Evolutionary conservation across 1,284 basidiomycete genomes (phyloP).

Genomic region (Sporisorium sorghi): DNA sequence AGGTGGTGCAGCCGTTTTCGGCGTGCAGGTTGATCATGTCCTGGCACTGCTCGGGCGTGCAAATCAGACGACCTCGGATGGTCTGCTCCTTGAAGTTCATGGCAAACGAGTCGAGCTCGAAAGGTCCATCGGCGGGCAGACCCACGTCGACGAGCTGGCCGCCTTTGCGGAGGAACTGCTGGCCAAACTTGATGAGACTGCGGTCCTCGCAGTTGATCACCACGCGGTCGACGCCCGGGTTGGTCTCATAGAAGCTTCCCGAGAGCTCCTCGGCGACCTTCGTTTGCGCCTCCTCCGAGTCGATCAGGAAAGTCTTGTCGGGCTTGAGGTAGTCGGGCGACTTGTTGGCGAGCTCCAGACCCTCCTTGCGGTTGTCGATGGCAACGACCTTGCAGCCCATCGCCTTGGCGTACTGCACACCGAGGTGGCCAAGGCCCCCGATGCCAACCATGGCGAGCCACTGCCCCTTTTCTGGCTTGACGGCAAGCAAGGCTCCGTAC

Average conservation of each 20-base stretch:
- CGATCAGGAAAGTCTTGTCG: constrained; percentile 55
- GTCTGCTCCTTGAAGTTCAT: constrained; percentile 65
- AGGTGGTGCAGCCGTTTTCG: constrained; percentile 48
- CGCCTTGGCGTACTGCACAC: constrained; percentile 68
- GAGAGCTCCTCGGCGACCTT: constrained; percentile 51
- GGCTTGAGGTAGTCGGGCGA: constrained; percentile 51
- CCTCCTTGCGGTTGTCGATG: constrained; percentile 60
- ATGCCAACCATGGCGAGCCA: constrained; percentile 71
- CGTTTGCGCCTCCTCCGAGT: constrained; percentile 48
- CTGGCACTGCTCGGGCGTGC: constrained; percentile 59
- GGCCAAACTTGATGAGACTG: constrained; percentile 48
- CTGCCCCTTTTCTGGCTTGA: constrained; percentile 62
- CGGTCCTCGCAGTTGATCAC: constrained; percentile 58
- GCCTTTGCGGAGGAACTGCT: constrained; percentile 61
- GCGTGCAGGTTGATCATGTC: constrained; percentile 60
- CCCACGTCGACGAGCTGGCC: constrained; percentile 59
- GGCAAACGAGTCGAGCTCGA: constrained; percentile 57
- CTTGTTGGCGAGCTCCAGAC: constrained; percentile 40
- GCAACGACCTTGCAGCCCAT: constrained; percentile 69
- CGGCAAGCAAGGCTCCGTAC: constrained; percentile 69
- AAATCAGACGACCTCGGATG: constrained; percentile 58
- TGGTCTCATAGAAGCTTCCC: constrained; percentile 54
- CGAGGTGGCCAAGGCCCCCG: constrained; percentile 70
- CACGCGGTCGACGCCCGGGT: constrained; percentile 61
- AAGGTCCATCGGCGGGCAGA: constrained; percentile 56